Evolutionary conservation across 345 rosid genomes (phyloP), one percentile per base, ranked within the genome.

Genomic region (Mallotus nudiflorus): DNA sequence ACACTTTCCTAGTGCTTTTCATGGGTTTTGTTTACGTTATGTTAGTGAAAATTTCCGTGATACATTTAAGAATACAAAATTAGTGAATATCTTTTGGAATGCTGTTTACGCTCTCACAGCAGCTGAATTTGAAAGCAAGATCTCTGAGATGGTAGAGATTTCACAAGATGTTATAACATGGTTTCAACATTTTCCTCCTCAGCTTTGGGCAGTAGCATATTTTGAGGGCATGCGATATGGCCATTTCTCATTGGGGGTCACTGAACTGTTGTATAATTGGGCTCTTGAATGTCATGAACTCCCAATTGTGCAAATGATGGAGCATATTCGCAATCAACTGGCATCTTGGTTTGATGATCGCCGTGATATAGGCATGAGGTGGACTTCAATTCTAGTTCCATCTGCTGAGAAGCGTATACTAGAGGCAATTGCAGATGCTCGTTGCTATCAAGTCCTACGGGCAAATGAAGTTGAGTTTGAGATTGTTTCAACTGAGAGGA

Each of bases 381-480:
- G 87, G 97, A 83, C 85, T 69, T 81, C 96, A 2, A 85, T 92
- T 72, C 97, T 95, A 22, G 99, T 92, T 29, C 96, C 99, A 39
- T 86, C 97, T 20, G 97, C 99, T 5, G 99, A 95, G 87, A 89
- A 86, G 73, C 85, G 85, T 62, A 86, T 95, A 27, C 56, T 76
- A 16, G 99, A 95, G 77, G 93, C 97, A 10, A 83, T 90, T 65
- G 83, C 92, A 4, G 99, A 95, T 68, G 92, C 99, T 51, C 82
- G 84, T 66, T 95, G 97, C 88, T 95, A 95, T 80, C 98, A 91
- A 73, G 98, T 94, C 15, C 88, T 94, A 62, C 90, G 98, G 35
- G 98, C 98, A 4, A 94, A 91, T 76, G 97, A 94, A 84, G 82
- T 94, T 8, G 98, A 94, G 83, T 94, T 94, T 51, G 98, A 94